Percentiles rank a stretch among this genome's conserved stretches.
Conservation (phyloP, 352 stramenopile genomes). For the Pythium angustatum region DNA sequence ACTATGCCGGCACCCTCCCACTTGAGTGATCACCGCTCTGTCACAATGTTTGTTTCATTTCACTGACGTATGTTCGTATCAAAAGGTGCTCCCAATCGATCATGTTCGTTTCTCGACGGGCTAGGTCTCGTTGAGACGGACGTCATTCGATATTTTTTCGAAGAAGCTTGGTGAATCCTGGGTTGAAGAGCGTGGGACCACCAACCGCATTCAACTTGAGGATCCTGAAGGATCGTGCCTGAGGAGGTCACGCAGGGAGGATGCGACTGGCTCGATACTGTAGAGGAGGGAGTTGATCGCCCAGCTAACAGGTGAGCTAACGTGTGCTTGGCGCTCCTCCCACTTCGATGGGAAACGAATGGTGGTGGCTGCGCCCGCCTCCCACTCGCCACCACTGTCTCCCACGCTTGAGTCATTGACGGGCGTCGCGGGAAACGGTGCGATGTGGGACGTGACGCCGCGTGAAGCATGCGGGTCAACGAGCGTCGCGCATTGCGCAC, state of each 20-base stretch:
- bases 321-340: too few relatives aligned
- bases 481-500: not conserved
- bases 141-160: not conserved
- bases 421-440: too few relatives aligned
- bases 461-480: too few relatives aligned
- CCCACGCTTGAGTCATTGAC: too few relatives aligned
- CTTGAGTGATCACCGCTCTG: not conserved
- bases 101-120: conserved; percentile 12
- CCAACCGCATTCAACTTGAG: not conserved
- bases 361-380: too few relatives aligned
- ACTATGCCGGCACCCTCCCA: not conserved
- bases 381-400: too few relatives aligned
- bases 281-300: not conserved
- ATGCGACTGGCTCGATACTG: conserved; percentile 9
- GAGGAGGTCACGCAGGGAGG: too few relatives aligned
- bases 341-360: too few relatives aligned
- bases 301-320: too few relatives aligned
- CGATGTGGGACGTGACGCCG: not conserved
- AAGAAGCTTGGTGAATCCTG: not conserved
- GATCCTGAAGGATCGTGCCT: too few relatives aligned
- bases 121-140: conserved; percentile 4
- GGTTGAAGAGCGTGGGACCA: conserved; percentile 4
- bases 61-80: conserved; percentile 8
- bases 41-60: not conserved
- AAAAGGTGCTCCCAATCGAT: too few relatives aligned